Evolutionary conservation across 805 yeast genomes (phyloP), one percentile per base, ranked within the genome.

Genomic region (Ogataea sp.): DNA sequence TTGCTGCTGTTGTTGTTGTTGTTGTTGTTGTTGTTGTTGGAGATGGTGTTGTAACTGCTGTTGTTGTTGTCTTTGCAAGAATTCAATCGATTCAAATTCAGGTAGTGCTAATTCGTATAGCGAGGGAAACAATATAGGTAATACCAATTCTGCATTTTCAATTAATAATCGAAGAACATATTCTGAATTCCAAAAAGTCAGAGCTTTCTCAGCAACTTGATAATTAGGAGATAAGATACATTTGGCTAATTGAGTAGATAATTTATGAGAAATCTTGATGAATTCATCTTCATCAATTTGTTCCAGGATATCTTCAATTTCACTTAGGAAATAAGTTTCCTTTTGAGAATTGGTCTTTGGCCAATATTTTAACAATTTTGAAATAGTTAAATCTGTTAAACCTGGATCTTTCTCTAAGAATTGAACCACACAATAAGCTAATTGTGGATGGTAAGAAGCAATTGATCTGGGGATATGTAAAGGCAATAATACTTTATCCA

Each of bases 381-480:
- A 80, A 21, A 93, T 77, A n/a, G 93, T 97, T 58, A 89, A 97
- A 59, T 89, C 97, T 2, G 97, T 90, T 50, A 93, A 69, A 13
- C 73, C 48, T 3, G 96, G 94, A 57, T 93, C 98, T 61, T 93
- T 93, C 54, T 93, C 98, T 52, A 93, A 67, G 60, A 93, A 93
- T 64, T 93, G 98, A 23, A 93, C 94, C 31, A 93, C 84, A 65
- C 98, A 93, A 62, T 93, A 93, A 6, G 97, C 96, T 48, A 93
- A 71, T 62, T 93, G 98, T 28, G 97, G 96, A 58, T 93, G 98
- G 60, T 90, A 93, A 46, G 90, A 67, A 8, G 95, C 82, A 41
- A 93, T 69, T 39, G 93, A 78, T 58, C 89, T 82, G 15, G 86
- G 90, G 60, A 93, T 90, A 61, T 93, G 98, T 59, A 93, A 66